phyloP scores from a whole-genome alignment of 306 rosid genomes.

The Dalbergia oliveri region DNA sequence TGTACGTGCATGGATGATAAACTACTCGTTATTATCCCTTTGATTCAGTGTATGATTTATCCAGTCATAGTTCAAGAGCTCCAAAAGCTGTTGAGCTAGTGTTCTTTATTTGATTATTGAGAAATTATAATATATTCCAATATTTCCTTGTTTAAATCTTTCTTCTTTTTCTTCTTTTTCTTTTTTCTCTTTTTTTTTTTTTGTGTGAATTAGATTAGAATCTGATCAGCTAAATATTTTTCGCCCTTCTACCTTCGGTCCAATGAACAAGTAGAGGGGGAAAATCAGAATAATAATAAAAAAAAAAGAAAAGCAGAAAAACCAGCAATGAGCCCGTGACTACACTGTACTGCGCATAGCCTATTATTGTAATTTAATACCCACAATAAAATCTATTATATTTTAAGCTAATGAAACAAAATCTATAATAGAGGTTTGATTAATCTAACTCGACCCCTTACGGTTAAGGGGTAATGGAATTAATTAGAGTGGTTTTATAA shows the following conservation, averaged over 20 bases:
- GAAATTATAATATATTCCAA: not conserved
- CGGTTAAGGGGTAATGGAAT: not conserved
- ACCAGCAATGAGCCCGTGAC: constrained; percentile 1
- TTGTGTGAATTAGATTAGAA: not conserved
- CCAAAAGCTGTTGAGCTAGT: constrained; percentile 20
- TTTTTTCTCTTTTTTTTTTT: not conserved
- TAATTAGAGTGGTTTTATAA: not conserved
- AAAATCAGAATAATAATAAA: not conserved
- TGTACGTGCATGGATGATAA: constrained; percentile 35
- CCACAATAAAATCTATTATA: not conserved
- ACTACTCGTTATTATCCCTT: constrained; percentile 44
- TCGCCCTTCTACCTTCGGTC: not conserved
- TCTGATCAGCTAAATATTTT: not conserved
- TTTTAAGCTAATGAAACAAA: not conserved
- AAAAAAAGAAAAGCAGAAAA: not conserved
- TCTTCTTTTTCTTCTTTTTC: not conserved
- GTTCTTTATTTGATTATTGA: constrained; percentile 23
- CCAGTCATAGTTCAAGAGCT: not conserved
- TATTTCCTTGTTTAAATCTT: constrained; percentile 7
- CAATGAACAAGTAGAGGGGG: not conserved
- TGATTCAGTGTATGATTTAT: constrained; percentile 2
- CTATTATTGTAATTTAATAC: not conserved
- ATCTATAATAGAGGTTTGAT: not conserved
- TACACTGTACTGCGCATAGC: not conserved
- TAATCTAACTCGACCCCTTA: not conserved